phyloP scores from a whole-genome alignment of 441 rosid genomes.

The Adansonia madagascariensis region DNA sequence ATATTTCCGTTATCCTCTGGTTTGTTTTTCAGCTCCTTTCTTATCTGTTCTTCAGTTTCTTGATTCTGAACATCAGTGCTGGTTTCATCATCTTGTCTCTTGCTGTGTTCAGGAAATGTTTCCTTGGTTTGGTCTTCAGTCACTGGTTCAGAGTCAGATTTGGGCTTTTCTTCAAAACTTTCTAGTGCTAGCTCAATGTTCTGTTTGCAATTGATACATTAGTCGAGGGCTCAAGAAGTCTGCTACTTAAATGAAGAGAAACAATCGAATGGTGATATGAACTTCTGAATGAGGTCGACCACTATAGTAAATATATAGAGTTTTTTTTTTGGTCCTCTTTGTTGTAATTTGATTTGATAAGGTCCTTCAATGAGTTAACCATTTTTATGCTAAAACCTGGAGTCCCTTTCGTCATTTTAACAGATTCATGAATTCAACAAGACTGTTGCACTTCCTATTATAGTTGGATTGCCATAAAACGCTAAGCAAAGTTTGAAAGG shows the following conservation, averaged over 20 bases:
- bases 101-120: conserved; percentile 27
- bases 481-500: too few relatives aligned
- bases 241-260: conserved; percentile 12
- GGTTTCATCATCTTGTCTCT: conserved; percentile 33
- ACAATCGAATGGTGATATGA: neutral
- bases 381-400: neutral
- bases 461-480: neutral
- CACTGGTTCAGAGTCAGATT: conserved; percentile 30
- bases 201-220: conserved; percentile 37
- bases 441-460: neutral
- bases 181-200: conserved; percentile 27
- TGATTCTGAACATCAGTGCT: conserved; percentile 25
- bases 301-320: neutral
- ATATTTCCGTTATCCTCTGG: conserved; percentile 32
- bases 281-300: neutral
- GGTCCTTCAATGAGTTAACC: neutral
- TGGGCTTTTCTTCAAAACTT: conserved; percentile 31
- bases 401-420: neutral
- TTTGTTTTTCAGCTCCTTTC: conserved; percentile 34
- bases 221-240: conserved; percentile 27
- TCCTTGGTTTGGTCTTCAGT: conserved; percentile 34
- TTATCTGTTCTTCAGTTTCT: conserved; percentile 35
- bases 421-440: neutral
- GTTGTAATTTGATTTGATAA: neutral
- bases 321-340: neutral